Evolutionary conservation across 2,329 filamentous ascomycete species (phyloP).

Genomic region (Colletotrichum sp.): DNA sequence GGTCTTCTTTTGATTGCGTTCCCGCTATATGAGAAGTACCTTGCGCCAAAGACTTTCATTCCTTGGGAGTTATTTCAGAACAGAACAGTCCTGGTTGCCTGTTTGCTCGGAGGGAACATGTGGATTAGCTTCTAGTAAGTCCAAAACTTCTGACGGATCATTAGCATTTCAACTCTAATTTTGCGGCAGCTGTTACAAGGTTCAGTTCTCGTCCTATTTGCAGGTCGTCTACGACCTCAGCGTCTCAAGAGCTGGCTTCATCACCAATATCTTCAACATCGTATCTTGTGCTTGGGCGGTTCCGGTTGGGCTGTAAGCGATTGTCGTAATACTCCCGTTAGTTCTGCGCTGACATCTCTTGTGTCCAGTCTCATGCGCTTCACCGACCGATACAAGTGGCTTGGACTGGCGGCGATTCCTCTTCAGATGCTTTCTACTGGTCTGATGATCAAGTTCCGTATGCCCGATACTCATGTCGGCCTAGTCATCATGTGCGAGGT

Average conservation of each 20-base stretch:
- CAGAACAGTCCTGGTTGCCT: slow-evolving; percentile 28
- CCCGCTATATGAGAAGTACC: slow-evolving; percentile 43
- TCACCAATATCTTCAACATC: slow-evolving; percentile 36
- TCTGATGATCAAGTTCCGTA: slow-evolving; percentile 40
- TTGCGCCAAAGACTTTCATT: slow-evolving; percentile 53
- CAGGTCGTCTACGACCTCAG: slow-evolving; percentile 37
- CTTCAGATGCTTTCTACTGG: slow-evolving; percentile 31
- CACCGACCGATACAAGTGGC: slow-evolving; percentile 36
- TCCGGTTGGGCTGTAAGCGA: slow-evolving; percentile 36
- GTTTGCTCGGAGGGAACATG: slow-evolving; percentile 25
- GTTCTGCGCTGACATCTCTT: not conserved
- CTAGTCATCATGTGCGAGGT: slow-evolving; percentile 43
- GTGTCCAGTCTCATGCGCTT: slow-evolving; percentile 29
- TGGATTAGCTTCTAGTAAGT: slow-evolving; percentile 31
- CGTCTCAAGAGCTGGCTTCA: slow-evolving; percentile 31
- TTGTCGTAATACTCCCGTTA: too few species aligned
- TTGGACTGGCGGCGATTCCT: slow-evolving; percentile 33
- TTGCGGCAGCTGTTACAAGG: slow-evolving; percentile 31
- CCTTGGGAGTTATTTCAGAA: slow-evolving; percentile 41
- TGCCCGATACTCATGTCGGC: slow-evolving; percentile 31
- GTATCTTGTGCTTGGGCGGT: slow-evolving; percentile 42
- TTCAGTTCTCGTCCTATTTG: slow-evolving; percentile 46
- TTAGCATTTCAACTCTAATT: not conserved
- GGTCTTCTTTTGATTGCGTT: slow-evolving; percentile 5
- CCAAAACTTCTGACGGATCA: not conserved